These are phyloP conservation scores for Yarrowia yakushimensis DNA, from an alignment of 805 yeast species.

Conservation along the genomic window DNA sequence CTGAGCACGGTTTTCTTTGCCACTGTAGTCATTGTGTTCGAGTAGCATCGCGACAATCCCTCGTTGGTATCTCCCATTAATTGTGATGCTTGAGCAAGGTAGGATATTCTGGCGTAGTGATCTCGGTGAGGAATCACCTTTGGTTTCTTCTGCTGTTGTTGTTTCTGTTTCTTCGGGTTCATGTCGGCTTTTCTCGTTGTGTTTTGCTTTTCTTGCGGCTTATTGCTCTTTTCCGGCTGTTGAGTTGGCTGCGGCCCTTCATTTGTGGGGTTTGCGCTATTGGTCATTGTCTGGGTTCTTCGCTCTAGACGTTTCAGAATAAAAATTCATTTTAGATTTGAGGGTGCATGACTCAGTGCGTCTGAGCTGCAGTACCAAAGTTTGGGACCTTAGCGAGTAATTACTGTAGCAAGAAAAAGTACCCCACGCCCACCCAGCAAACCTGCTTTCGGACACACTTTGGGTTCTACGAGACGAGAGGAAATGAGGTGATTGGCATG, in stretches of 20 bases:
- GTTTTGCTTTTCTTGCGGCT: neutral
- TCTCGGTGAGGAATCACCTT: conserved; percentile 43
- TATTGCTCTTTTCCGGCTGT: neutral
- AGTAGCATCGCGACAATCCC: conserved; percentile 53
- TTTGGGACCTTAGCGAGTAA: neutral
- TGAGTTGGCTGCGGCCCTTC: neutral
- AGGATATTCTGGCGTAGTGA: conserved; percentile 33
- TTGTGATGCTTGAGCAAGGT: conserved; percentile 38
- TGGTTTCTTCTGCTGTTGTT: conserved; percentile 9
- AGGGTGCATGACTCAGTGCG: neutral
- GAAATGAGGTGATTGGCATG: neutral
- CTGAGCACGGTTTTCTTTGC: conserved; percentile 66
- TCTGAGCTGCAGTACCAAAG: neutral
- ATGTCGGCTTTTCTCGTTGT: conserved; percentile 1
- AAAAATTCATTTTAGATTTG: neutral
- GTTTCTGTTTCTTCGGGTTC: neutral
- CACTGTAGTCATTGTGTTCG: conserved; percentile 54
- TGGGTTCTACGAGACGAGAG: no score
- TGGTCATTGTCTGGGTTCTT: neutral
- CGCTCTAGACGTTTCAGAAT: neutral
- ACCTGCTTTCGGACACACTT: neutral
- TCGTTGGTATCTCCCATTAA: conserved; percentile 32
- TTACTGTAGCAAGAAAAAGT: neutral
- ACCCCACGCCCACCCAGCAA: conserved; percentile 7
- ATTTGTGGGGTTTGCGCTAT: neutral